Conservation (phyloP, 2,329 filamentous ascomycete species). For the Mariannaea sp. region DNA sequence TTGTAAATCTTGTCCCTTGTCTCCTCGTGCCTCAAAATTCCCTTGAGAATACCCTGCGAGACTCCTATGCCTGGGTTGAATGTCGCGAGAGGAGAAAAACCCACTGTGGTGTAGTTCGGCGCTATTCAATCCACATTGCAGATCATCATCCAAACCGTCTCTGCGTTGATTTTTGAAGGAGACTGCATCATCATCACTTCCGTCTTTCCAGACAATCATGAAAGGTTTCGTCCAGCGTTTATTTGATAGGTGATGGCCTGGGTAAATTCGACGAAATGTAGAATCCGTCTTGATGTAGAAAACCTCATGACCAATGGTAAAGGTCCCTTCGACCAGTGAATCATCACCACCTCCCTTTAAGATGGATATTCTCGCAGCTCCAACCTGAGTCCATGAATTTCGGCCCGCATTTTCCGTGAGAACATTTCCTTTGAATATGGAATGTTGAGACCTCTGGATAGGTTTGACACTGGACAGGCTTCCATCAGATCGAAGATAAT, state of each 20-base stretch:
- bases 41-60: not conserved
- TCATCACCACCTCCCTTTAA: conserved; percentile 3
- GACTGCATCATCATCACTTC: not conserved
- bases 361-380: conserved; percentile 26
- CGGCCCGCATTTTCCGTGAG: not conserved
- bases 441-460: not conserved
- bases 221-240: not conserved
- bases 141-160: not conserved
- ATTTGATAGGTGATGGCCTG: not conserved
- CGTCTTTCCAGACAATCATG: conserved; percentile 27
- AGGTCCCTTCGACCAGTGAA: conserved; percentile 25
- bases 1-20: conserved; percentile 4
- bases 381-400: conserved; percentile 11
- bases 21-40: conserved; percentile 7
- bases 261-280: conserved; percentile 8
- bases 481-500: conserved; percentile 17
- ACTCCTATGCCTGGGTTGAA: not conserved
- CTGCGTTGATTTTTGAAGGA: not conserved
- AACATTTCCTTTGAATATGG: conserved; percentile 20
- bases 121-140: conserved; percentile 1
- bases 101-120: not conserved
- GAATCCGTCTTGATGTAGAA: conserved; percentile 28
- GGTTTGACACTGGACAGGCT: not conserved
- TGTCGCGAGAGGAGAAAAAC: not conserved
- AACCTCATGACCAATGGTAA: conserved; percentile 20